Percentiles rank a stretch among this genome's conserved stretches.
Evolutionary conservation across 73 alveolate species (phyloP).

Genomic region (Paraurostyla sp.): DNA sequence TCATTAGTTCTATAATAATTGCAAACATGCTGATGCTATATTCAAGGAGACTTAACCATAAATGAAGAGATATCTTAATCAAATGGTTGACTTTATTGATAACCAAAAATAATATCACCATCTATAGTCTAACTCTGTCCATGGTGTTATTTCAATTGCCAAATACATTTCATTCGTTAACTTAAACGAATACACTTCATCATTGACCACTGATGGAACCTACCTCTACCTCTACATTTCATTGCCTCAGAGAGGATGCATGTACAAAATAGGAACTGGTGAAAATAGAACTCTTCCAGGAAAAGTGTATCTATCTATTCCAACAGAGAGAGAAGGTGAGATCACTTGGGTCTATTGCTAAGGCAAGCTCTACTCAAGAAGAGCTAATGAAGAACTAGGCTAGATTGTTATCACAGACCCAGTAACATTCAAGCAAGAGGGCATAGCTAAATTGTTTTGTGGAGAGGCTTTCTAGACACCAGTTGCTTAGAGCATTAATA

Average conservation of each 20-base stretch:
- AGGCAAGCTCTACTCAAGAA: constrained; percentile 84
- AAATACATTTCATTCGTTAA: constrained; percentile 64
- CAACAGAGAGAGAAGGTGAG: constrained; percentile 84
- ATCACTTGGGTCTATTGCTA: constrained; percentile 86
- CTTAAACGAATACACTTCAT: constrained; percentile 66
- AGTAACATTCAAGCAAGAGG: constrained; percentile 73
- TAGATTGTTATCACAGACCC: constrained; percentile 78
- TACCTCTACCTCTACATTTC: constrained; percentile 80
- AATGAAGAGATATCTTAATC: constrained; percentile 26
- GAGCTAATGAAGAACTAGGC: constrained; percentile 81
- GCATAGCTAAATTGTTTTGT: constrained; percentile 79
- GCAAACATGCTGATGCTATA: constrained; percentile 63
- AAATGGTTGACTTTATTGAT: constrained; percentile 60
- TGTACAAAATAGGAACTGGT: constrained; percentile 93
- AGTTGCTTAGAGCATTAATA: constrained; percentile 73
- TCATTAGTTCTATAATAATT: constrained; percentile 62
- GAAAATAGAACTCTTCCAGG: constrained; percentile 87
- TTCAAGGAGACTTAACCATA: constrained; percentile 15
- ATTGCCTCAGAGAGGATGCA: constrained; percentile 81
- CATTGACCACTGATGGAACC: constrained; percentile 86
- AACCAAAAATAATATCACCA: constrained; percentile 54
- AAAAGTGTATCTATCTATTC: constrained; percentile 78
- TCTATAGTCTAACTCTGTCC: constrained; percentile 68
- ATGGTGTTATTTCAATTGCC: constrained; percentile 80
- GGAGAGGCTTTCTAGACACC: constrained; percentile 77